phyloP scores from a whole-genome alignment of 139 green algal genomes.

The Picochlorum sp. region DNA sequence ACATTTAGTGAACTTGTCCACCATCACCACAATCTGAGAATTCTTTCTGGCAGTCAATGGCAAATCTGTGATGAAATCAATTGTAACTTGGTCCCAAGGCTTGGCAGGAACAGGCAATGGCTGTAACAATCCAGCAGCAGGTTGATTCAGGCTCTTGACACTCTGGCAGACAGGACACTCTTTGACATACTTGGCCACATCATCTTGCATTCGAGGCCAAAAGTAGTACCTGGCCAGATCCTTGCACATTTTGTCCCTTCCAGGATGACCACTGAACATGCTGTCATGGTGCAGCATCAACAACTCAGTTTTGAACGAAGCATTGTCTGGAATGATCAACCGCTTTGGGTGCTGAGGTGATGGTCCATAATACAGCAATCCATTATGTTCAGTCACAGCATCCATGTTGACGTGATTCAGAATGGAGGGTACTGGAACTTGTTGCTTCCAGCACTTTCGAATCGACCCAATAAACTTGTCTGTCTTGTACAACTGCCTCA shows the following conservation, averaged over 20 bases:
- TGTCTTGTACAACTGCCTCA: too few relatives aligned
- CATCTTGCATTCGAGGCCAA: background rate
- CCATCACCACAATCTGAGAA: too few relatives aligned
- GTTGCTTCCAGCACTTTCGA: too few relatives aligned
- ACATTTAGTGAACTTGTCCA: too few relatives aligned
- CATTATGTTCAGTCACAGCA: background rate
- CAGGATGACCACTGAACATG: too few relatives aligned
- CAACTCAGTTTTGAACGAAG: background rate
- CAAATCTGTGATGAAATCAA: too few relatives aligned
- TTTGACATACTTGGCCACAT: background rate
- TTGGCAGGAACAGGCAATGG: conserved; percentile 30
- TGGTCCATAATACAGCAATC: background rate
- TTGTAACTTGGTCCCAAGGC: conserved; percentile 16
- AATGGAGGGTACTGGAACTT: too few relatives aligned
- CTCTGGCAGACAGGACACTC: background rate
- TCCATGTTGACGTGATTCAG: too few relatives aligned
- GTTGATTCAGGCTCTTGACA: background rate
- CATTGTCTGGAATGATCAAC: background rate
- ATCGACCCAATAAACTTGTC: too few relatives aligned
- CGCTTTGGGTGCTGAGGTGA: background rate
- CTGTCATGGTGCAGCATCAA: background rate
- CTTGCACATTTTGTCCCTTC: too few relatives aligned
- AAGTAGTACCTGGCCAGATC: background rate
- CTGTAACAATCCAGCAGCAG: background rate
- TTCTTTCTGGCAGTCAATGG: too few relatives aligned